Evolutionary conservation across 2,329 filamentous ascomycete species (phyloP).

Genomic region (Pestalotiopsis sp.): DNA sequence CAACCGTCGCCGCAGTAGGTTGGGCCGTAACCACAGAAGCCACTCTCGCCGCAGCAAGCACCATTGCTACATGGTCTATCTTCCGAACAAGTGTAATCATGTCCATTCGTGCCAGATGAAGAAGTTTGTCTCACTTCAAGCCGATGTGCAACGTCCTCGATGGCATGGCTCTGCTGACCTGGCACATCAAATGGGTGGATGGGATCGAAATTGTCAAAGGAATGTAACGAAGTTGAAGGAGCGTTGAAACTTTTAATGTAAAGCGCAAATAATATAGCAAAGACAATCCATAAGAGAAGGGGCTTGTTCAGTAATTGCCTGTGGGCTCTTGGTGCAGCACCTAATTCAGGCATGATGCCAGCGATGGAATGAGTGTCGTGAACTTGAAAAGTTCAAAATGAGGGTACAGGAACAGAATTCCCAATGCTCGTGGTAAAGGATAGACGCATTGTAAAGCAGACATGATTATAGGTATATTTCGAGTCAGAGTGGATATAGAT

Average conservation of each 20-base stretch:
- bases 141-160: background rate
- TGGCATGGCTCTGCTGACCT: background rate
- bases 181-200: background rate
- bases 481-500: background rate
- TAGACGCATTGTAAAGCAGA: background rate
- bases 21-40: constrained; percentile 6
- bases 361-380: background rate
- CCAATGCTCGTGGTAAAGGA: background rate
- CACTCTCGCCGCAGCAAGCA: background rate
- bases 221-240: background rate
- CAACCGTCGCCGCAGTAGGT: constrained; percentile 1
- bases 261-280: background rate
- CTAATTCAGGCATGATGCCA: background rate
- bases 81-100: background rate
- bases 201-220: background rate
- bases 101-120: background rate
- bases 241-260: background rate
- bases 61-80: background rate
- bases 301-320: background rate
- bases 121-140: background rate
- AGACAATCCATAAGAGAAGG: background rate
- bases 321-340: background rate
- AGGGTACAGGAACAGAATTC: background rate
- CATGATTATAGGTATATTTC: background rate
- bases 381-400: background rate